Conservation (phyloP, 2,329 filamentous ascomycete species). For the Orbilia blumenaviensis region DNA sequence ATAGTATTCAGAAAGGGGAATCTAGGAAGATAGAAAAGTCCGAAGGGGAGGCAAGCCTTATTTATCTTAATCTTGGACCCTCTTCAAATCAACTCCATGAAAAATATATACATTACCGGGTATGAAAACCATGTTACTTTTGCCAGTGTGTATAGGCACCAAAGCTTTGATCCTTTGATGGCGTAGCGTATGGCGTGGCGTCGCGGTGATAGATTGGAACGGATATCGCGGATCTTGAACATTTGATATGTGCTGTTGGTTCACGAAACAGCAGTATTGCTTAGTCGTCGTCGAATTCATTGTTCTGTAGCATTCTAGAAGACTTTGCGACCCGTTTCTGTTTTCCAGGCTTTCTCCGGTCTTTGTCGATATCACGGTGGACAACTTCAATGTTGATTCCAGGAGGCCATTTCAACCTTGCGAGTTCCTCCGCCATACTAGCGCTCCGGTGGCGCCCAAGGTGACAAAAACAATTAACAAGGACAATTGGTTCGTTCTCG, state of each 20-base stretch:
- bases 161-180: too few species aligned
- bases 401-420: conserved; percentile 39
- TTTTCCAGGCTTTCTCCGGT: conserved; percentile 23
- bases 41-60: too few species aligned
- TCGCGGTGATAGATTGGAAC: too few species aligned
- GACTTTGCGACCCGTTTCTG: conserved; percentile 16
- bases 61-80: too few species aligned
- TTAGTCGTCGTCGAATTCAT: conserved; percentile 10
- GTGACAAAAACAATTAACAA: conserved; percentile 50
- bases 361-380: conserved; percentile 46
- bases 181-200: too few species aligned
- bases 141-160: too few species aligned
- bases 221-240: too few species aligned
- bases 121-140: too few species aligned
- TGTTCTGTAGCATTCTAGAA: conserved; percentile 20
- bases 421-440: conserved; percentile 45
- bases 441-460: conserved; percentile 45
- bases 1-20: too few species aligned
- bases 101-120: too few species aligned
- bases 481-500: conserved; percentile 5
- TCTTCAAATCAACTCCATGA: too few species aligned
- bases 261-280: neutral
- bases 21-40: too few species aligned
- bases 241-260: neutral
- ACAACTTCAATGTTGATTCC: conserved; percentile 22